Percentiles rank a stretch among this genome's conserved stretches.
These are phyloP conservation scores for Amanita pseudoporphyria DNA, from an alignment of 768 basidiomycete genomes.

Conservation along the genomic window DNA sequence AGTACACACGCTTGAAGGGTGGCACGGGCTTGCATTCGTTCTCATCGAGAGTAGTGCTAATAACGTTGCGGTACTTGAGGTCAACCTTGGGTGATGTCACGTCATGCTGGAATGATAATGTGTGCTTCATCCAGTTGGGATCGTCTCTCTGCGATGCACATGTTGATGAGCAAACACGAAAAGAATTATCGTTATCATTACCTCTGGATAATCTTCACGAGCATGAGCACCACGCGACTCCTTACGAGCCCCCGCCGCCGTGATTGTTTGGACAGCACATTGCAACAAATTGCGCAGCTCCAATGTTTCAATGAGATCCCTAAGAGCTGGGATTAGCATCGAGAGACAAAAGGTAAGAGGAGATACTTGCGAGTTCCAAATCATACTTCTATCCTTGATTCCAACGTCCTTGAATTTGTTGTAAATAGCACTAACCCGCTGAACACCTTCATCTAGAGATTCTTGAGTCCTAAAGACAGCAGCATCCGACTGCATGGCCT, in stretches of 20 bases:
- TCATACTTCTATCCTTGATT: slow-evolving; percentile 98
- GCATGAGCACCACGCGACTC: slow-evolving; percentile 99
- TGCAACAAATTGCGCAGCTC: slow-evolving; percentile 95
- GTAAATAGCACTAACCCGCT: slow-evolving; percentile 80
- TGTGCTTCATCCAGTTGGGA: slow-evolving; percentile 90
- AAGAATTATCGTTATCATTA: slow-evolving; percentile 22
- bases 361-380: slow-evolving; percentile 89
- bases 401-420: slow-evolving; percentile 85
- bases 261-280: slow-evolving; percentile 93
- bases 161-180: not conserved
- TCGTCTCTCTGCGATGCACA: slow-evolving; percentile 67
- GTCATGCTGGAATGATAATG: slow-evolving; percentile 87
- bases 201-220: slow-evolving; percentile 96
- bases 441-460: slow-evolving; percentile 86
- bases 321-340: slow-evolving; percentile 19
- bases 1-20: slow-evolving; percentile 96
- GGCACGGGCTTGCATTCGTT: slow-evolving; percentile 95
- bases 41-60: slow-evolving; percentile 82
- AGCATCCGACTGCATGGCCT: slow-evolving; percentile 97
- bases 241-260: slow-evolving; percentile 85
- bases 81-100: slow-evolving; percentile 70
- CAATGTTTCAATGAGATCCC: slow-evolving; percentile 93
- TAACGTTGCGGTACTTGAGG: slow-evolving; percentile 85
- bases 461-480: slow-evolving; percentile 95
- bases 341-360: not conserved